These are phyloP conservation scores for Cyclanthera cordifolia DNA, from an alignment of 306 rosid genomes.

Conservation along the genomic window DNA sequence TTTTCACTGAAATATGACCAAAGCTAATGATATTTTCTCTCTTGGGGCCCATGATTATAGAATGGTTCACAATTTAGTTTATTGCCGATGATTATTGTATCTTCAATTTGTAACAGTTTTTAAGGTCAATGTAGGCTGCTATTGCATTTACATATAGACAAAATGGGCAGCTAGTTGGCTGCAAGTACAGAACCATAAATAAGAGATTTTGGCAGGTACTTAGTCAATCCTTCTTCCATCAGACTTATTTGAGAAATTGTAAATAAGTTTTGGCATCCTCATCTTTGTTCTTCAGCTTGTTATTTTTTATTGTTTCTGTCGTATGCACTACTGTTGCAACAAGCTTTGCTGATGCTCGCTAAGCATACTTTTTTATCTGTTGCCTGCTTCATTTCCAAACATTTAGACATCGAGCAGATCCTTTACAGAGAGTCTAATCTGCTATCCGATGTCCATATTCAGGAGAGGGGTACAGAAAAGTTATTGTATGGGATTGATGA, in stretches of 20 bases:
- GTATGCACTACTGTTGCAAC: not conserved
- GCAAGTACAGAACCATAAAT: conserved; percentile 61
- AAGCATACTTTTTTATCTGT: not conserved
- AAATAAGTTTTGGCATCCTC: not conserved
- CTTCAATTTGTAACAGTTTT: conserved; percentile 14
- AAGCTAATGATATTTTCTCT: not conserved
- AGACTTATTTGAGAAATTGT: not conserved
- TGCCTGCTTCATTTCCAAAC: not conserved
- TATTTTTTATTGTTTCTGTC: not conserved
- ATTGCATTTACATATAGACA: conserved; percentile 73
- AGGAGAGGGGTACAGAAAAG: conserved; percentile 66
- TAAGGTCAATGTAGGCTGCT: conserved; percentile 31
- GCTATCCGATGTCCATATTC: conserved; percentile 23
- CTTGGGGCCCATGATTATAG: not conserved
- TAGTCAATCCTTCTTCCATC: not conserved
- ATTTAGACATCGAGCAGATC: not conserved
- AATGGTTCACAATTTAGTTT: not conserved
- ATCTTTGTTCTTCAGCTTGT: not conserved
- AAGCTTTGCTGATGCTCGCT: not conserved
- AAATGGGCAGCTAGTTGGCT: conserved; percentile 63
- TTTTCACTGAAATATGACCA: not conserved
- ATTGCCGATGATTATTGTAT: not conserved
- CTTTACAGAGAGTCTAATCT: not conserved
- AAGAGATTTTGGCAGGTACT: conserved; percentile 88
- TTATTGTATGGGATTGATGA: conserved; percentile 71